Evolutionary conservation across 176 grass and related monocot genomes (phyloP).

Genomic region (Oryza australiensis): DNA sequence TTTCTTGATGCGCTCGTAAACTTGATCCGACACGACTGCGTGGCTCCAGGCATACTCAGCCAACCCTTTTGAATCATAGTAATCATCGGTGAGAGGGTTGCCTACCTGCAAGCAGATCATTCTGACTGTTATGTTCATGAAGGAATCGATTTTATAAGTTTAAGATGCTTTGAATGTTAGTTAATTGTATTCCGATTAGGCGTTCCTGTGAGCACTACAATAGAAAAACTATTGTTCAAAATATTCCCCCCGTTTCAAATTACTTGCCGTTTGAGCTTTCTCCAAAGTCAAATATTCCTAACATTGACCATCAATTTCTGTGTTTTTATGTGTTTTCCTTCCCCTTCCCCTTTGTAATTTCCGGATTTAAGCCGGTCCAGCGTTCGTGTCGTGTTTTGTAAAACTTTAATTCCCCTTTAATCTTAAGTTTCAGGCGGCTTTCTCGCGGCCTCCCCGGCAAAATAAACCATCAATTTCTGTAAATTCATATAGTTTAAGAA

Average conservation of each 20-base stretch:
- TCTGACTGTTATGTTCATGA: not conserved
- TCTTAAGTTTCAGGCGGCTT: too few relatives aligned
- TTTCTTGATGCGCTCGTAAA: conserved; percentile 46
- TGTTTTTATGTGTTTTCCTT: too few relatives aligned
- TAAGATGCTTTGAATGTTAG: not conserved
- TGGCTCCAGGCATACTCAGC: conserved; percentile 87
- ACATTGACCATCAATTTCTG: too few relatives aligned
- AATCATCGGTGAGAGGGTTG: conserved; percentile 62
- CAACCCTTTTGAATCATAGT: conserved; percentile 67
- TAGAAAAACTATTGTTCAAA: not conserved
- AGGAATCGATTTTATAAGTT: not conserved
- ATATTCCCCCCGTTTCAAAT: not conserved
- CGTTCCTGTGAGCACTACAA: not conserved
- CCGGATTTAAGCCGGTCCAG: too few relatives aligned
- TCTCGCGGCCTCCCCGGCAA: too few relatives aligned
- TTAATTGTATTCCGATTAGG: not conserved
- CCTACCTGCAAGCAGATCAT: conserved; percentile 53
- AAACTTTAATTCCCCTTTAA: too few relatives aligned
- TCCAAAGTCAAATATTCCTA: too few relatives aligned
- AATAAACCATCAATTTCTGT: too few relatives aligned
- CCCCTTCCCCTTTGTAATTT: too few relatives aligned
- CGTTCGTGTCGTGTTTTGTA: too few relatives aligned
- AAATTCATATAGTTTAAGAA: too few relatives aligned
- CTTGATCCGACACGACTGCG: conserved; percentile 56
- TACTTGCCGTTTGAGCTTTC: too few relatives aligned